Evolutionary conservation across 139 green algal genomes (phyloP).

Genomic region (Astrephomene gubernaculifera): DNA sequence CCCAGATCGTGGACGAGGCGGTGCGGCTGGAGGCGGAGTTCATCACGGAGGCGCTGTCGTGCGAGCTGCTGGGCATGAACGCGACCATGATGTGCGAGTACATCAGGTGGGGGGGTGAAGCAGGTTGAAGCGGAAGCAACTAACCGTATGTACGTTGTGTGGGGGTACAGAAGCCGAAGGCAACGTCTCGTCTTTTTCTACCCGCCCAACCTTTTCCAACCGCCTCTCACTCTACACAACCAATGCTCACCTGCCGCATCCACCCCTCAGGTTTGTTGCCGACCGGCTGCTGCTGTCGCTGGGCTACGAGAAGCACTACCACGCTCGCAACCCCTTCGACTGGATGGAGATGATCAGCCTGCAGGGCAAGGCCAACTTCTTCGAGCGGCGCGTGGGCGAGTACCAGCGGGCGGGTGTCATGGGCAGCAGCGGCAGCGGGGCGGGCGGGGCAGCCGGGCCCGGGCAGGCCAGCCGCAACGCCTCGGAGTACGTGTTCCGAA

Average conservation of each 20-base stretch:
- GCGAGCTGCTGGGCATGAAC: constrained; percentile 90
- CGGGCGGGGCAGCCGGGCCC: background rate
- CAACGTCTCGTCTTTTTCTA: too few relatives aligned
- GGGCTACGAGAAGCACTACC: constrained; percentile 85
- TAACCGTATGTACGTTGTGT: too few relatives aligned
- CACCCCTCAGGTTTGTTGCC: constrained; percentile 73
- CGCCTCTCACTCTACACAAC: too few relatives aligned
- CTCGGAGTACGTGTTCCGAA: constrained; percentile 57
- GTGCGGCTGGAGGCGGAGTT: constrained; percentile 98
- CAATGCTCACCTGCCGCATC: background rate
- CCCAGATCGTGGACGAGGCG: constrained; percentile 87
- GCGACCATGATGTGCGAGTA: constrained; percentile 89
- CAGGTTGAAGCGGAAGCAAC: too few relatives aligned
- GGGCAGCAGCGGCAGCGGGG: constrained; percentile 38
- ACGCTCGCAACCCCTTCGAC: constrained; percentile 92
- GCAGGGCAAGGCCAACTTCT: constrained; percentile 96
- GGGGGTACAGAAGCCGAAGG: too few relatives aligned
- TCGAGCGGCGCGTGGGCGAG: constrained; percentile 95
- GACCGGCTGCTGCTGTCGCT: constrained; percentile 95
- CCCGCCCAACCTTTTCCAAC: too few relatives aligned
- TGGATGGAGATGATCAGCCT: constrained; percentile 97
- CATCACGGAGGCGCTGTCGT: constrained; percentile 55
- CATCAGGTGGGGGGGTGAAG: constrained; percentile 88
- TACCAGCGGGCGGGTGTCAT: constrained; percentile 97
- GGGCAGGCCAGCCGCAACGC: background rate